Base-by-base conservation (phyloP, 148 eudicot species). In the Suaeda aralocaspica region DNA sequence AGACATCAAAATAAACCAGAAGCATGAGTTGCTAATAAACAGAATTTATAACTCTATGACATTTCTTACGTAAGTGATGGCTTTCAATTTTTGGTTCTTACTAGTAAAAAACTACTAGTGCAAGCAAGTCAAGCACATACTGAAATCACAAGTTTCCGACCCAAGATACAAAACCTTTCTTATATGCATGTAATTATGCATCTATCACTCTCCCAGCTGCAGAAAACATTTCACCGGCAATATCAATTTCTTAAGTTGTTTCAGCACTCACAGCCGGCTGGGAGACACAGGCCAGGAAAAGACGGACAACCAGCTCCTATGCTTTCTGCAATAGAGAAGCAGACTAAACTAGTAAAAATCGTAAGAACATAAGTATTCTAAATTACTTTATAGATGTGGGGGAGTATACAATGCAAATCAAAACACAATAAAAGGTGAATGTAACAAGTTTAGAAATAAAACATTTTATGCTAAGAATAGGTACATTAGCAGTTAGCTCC, bases 221-320 rank as follows among this genome's bases (percentile, higher is more conserved):
- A 44, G 87, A 79, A 81, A 94, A 91, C 44, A 62, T 63, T 84
- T 94, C 99, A 53, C 99, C 88, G 24, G 93, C 93, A 75, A 94
- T 87, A 83, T 91, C 96, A 77, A 91, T 82, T 58, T 91, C 93
- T 56, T 91, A 96, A 52, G 74, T 84, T 75, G 99, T 94, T 83
- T 91, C 99, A 70, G 99, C 99, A 36, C 99, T 97, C 29, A 87
- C 76, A 64, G 99, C 97, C 71, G 99, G 99, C 81, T 91, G 90
- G n/a, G 99, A 94, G 74, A 94, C 97, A 74, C 97, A 94, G 44
- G 99, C 99, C 70, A 94, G 82, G 66, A 86, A 94, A 86, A 91
- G 99, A 51, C 97, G 99, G 82, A 91, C 97, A 73, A 94, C 99
- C 73, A 94, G 76, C 77, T 94, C 99, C 76, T 91, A 94, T 72